These are phyloP conservation scores for Geranium rotundifolium DNA, from an alignment of 345 rosid species.

Conservation along the genomic window DNA sequence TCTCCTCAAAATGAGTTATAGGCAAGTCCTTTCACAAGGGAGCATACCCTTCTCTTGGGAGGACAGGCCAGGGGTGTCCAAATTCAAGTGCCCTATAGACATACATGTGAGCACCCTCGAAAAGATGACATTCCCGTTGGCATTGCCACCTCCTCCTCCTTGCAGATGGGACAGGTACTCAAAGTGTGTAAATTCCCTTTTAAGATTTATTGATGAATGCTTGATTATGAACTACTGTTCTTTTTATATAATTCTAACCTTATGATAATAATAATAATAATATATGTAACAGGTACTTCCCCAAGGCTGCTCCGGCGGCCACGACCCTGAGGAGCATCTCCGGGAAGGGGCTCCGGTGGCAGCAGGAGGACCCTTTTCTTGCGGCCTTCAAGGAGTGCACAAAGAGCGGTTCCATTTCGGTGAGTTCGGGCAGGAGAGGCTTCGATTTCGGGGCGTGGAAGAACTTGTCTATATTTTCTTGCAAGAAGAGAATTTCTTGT, in stretches of 20 bases:
- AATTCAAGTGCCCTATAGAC: conserved; percentile 1
- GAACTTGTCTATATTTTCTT: conserved; percentile 28
- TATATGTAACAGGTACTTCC: no score
- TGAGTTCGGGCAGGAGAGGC: conserved; percentile 10
- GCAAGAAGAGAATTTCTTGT: conserved; percentile 29
- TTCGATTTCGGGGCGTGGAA: conserved; percentile 13
- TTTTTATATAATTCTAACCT: no score
- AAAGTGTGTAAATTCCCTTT: no score
- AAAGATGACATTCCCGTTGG: not conserved
- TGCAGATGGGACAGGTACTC: conserved; percentile 17
- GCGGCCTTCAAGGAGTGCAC: conserved; percentile 62
- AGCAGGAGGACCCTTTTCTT: conserved; percentile 50
- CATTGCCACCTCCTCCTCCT: conserved; percentile 10
- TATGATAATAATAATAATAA: no score
- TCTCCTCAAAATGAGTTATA: conserved; percentile 25
- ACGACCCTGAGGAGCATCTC: conserved; percentile 26
- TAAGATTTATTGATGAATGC: no score
- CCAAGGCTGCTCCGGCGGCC: conserved; percentile 26
- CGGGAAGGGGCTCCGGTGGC: conserved; percentile 26
- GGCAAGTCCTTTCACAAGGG: conserved; percentile 42
- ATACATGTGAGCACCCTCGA: not conserved
- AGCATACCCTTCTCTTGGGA: conserved; percentile 71
- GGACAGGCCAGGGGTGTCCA: conserved; percentile 51
- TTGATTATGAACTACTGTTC: no score
- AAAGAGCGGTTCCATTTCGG: conserved; percentile 12